Evolutionary conservation across 768 basidiomycete genomes (phyloP).

Genomic region (Russula earlei): DNA sequence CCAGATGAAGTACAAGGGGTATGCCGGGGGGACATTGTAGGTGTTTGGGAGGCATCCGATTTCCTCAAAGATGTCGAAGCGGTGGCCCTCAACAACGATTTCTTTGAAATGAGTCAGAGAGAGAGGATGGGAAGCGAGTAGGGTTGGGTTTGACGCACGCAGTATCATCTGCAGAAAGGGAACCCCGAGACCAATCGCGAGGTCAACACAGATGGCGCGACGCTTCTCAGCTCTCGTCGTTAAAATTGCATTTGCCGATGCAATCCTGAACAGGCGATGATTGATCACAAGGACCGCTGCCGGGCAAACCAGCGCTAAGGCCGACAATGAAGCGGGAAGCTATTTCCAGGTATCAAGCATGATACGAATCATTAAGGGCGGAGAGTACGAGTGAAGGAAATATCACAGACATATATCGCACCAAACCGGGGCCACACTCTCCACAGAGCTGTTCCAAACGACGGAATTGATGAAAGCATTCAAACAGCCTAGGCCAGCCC

Average conservation of each 20-base stretch:
- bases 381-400: neutral
- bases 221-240: neutral
- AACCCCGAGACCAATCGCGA: constrained; percentile 8
- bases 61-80: constrained; percentile 51
- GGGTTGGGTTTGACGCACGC: constrained; percentile 23
- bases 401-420: constrained; percentile 44
- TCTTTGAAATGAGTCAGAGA: constrained; percentile 31
- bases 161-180: constrained; percentile 23
- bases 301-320: constrained; percentile 23
- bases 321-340: constrained; percentile 26
- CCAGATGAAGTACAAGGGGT: constrained; percentile 27
- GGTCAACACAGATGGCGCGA: constrained; percentile 7
- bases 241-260: constrained; percentile 5
- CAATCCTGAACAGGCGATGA: constrained; percentile 27
- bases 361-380: neutral
- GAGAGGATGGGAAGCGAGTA: neutral
- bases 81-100: constrained; percentile 47
- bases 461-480: constrained; percentile 56
- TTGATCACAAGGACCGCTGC: constrained; percentile 32
- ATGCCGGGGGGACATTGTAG: constrained; percentile 32
- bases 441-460: constrained; percentile 53
- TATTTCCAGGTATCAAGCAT: constrained; percentile 6
- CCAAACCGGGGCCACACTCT: constrained; percentile 39
- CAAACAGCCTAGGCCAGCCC: constrained; percentile 52
- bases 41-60: constrained; percentile 42